phyloP scores from a whole-genome alignment of 305 asterid species.

The Stenogyne calaminthoides region DNA sequence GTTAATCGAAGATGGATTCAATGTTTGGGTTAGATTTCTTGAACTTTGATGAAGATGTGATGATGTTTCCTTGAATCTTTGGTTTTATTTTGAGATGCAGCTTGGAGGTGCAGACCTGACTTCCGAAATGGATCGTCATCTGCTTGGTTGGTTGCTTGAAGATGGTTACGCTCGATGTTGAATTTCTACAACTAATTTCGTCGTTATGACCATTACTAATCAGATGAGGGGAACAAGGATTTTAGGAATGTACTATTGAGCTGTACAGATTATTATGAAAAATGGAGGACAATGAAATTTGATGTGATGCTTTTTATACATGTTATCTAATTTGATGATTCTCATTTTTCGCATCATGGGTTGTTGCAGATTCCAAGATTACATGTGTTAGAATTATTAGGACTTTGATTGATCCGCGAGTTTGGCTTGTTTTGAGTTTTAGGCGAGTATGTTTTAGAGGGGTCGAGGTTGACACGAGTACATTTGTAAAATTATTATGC shows the following conservation, averaged over 20 bases:
- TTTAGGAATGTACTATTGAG: conserved; percentile 42
- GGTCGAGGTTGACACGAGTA: not conserved
- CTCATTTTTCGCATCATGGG: not conserved
- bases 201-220: conserved; percentile 33
- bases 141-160: conserved; percentile 23
- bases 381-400: not conserved
- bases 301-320: conserved; percentile 29
- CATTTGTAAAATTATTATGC: not conserved
- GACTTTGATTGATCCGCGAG: not conserved
- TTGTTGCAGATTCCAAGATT: not conserved
- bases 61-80: conserved; percentile 27
- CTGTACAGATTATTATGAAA: conserved; percentile 42
- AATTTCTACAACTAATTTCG: conserved; percentile 31
- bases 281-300: conserved; percentile 37
- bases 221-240: conserved; percentile 25
- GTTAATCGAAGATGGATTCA: conserved; percentile 36
- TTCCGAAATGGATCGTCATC: conserved; percentile 26
- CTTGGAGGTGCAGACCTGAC: conserved; percentile 26
- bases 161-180: conserved; percentile 1
- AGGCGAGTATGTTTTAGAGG: not conserved
- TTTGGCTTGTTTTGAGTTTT: not conserved
- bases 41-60: conserved; percentile 25
- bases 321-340: not conserved
- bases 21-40: conserved; percentile 28
- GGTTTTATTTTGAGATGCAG: conserved; percentile 29